Percentiles rank a stretch among this genome's conserved stretches.
Evolutionary conservation across 2,329 filamentous ascomycete species (phyloP).

Genomic region (Phyllosticta paracitricarpa): DNA sequence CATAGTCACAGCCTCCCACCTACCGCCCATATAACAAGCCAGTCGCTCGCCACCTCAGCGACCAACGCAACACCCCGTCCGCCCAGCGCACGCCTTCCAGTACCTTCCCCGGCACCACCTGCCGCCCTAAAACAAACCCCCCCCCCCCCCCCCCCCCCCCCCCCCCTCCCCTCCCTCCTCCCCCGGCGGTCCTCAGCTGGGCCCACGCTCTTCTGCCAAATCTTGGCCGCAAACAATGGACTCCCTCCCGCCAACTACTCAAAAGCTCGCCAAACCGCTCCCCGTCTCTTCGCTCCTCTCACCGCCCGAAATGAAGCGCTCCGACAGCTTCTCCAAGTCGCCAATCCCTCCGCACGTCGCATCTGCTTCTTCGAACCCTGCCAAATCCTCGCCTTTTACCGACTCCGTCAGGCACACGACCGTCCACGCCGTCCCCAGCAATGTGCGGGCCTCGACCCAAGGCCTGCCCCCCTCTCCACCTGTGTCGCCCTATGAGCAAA

Average conservation of each 20-base stretch:
- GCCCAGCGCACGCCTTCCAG: conserved; percentile 8
- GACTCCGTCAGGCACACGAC: conserved; percentile 12
- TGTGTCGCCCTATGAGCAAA: conserved; percentile 28
- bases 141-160: not conserved
- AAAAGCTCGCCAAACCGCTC: conserved; percentile 5
- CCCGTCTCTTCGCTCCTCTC: conserved; percentile 24
- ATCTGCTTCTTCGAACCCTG: conserved; percentile 13
- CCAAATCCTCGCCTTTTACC: conserved; percentile 16
- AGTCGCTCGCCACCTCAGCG: conserved; percentile 10
- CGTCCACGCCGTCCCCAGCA: conserved; percentile 16
- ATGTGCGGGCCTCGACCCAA: conserved; percentile 18
- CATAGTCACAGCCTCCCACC: conserved; percentile 8
- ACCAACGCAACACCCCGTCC: conserved; percentile 9
- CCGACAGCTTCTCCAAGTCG: conserved; percentile 24
- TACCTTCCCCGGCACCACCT: conserved; percentile 7
- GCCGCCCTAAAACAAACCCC: not conserved
- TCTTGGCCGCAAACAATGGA: conserved; percentile 6
- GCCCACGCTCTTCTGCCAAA: not conserved
- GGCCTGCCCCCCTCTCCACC: conserved; percentile 23
- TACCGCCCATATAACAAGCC: conserved; percentile 8
- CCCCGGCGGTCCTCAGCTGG: not conserved
- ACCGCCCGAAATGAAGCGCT: conserved; percentile 30
- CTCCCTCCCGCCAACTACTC: not conserved
- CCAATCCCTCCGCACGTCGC: conserved; percentile 17
- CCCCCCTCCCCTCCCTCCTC: too few relatives aligned